Evolutionary conservation across 2,329 filamentous ascomycete species (phyloP).

Genomic region (Talaromyces amestolkiae): DNA sequence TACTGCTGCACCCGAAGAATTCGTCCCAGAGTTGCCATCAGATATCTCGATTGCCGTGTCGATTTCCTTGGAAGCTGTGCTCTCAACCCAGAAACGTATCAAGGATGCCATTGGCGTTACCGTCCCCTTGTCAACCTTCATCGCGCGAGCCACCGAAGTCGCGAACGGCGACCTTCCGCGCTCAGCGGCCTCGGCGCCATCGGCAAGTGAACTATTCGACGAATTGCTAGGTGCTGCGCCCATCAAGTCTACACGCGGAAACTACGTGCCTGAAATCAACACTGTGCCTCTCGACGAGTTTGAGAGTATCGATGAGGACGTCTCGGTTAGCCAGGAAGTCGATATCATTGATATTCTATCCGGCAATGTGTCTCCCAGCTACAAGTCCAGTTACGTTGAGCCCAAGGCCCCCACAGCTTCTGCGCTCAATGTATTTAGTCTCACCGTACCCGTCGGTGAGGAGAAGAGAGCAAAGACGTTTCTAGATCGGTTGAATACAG

Average conservation of each 20-base stretch:
- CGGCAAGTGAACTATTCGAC: constrained; percentile 82
- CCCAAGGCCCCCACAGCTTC: constrained; percentile 25
- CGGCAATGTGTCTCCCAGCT: constrained; percentile 38
- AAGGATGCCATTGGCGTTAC: constrained; percentile 73
- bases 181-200: constrained; percentile 62
- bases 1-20: constrained; percentile 22
- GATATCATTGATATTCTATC: constrained; percentile 85
- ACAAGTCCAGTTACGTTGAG: constrained; percentile 19
- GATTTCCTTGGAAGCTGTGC: constrained; percentile 74
- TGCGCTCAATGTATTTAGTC: constrained; percentile 72
- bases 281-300: constrained; percentile 46
- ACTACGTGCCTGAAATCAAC: constrained; percentile 71
- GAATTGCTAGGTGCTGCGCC: constrained; percentile 68
- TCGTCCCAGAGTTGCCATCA: constrained; percentile 30
- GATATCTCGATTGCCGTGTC: constrained; percentile 61
- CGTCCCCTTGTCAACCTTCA: constrained; percentile 81
- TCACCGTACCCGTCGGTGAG: constrained; percentile 75
- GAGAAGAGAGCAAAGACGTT: constrained; percentile 79
- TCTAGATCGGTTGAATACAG: constrained; percentile 78
- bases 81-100: constrained; percentile 77
- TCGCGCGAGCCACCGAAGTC: constrained; percentile 77
- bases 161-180: constrained; percentile 84
- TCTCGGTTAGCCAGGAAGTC: constrained; percentile 56
- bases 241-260: constrained; percentile 51
- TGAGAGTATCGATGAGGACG: neutral